Evolutionary conservation across 805 yeast genomes (phyloP).

Genomic region (Sporopachydermia quercuum): DNA sequence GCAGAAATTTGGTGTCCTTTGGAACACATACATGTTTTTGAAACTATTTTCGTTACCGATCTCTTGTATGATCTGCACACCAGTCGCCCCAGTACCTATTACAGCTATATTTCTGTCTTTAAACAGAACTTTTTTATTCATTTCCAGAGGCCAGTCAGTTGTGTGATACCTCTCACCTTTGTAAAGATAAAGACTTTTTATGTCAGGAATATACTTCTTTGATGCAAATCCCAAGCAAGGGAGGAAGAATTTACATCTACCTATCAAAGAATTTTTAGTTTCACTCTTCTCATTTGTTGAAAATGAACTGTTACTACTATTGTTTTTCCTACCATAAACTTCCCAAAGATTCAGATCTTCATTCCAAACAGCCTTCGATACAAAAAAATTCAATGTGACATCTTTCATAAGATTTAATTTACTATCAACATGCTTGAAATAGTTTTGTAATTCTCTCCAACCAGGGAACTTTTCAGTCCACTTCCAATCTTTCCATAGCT

Average conservation of each 20-base stretch:
- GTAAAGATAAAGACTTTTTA: slow-evolving; percentile 6
- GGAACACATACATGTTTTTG: background rate
- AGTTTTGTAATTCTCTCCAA: slow-evolving; percentile 13
- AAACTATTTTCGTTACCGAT: background rate
- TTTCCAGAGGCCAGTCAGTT: slow-evolving; percentile 8
- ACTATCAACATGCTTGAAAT: slow-evolving; percentile 16
- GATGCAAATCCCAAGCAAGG: slow-evolving; percentile 15
- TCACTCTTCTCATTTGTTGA: background rate
- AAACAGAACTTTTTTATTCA: background rate
- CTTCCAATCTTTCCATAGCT: slow-evolving; percentile 14
- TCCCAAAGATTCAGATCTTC: slow-evolving; percentile 13
- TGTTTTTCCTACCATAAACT: slow-evolving; percentile 5
- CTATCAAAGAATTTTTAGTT: background rate
- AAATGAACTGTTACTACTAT: background rate
- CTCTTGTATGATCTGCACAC: background rate
- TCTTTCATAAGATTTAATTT: slow-evolving; percentile 14
- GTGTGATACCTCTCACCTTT: background rate
- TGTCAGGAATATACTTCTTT: slow-evolving; percentile 14
- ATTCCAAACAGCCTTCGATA: slow-evolving; percentile 12
- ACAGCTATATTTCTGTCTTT: background rate
- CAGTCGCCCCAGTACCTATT: background rate
- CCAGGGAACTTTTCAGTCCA: slow-evolving; percentile 16
- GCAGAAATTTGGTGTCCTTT: slow-evolving; percentile 1
- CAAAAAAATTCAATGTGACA: slow-evolving; percentile 11
- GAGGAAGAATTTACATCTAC: slow-evolving; percentile 7